phyloP scores from a whole-genome alignment of 129 eudicot genomes.

The Arctium lappa region DNA sequence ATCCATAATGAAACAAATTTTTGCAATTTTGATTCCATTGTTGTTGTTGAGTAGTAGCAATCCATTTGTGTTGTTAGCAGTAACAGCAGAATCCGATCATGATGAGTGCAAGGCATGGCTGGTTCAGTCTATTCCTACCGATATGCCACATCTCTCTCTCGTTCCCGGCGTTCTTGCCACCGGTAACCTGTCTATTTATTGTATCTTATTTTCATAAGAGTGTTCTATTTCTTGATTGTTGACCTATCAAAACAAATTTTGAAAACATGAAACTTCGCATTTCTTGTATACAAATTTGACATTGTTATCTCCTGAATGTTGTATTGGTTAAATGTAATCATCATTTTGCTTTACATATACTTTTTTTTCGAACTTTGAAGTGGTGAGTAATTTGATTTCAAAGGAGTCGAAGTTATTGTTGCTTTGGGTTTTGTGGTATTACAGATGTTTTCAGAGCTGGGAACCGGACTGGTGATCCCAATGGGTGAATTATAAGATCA shows the following conservation, averaged over 20 bases:
- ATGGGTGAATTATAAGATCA: no score
- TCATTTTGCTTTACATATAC: background rate
- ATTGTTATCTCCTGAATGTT: background rate
- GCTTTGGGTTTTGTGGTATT: no score
- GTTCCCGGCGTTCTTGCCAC: constrained; percentile 81
- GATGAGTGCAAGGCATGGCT: constrained; percentile 77
- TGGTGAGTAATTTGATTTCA: background rate
- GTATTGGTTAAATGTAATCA: background rate
- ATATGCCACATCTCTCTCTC: constrained; percentile 75
- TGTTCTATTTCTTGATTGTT: background rate
- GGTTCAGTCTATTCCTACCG: constrained; percentile 88
- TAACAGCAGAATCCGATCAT: constrained; percentile 4
- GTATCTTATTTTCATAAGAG: no score
- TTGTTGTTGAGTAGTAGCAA: background rate
- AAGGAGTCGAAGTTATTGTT: no score
- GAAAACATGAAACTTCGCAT: background rate
- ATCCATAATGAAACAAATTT: constrained; percentile 3
- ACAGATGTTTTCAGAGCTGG: no score
- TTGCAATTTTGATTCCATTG: constrained; percentile 17
- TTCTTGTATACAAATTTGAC: background rate
- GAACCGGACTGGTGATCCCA: no score
- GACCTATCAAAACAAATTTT: background rate
- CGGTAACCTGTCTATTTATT: constrained; percentile 31
- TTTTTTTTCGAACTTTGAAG: background rate
- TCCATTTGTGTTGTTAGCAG: background rate